Evolutionary conservation across 495 filamentous ascomycete species (phyloP).

Genomic region (Jackrogersella minutella): DNA sequence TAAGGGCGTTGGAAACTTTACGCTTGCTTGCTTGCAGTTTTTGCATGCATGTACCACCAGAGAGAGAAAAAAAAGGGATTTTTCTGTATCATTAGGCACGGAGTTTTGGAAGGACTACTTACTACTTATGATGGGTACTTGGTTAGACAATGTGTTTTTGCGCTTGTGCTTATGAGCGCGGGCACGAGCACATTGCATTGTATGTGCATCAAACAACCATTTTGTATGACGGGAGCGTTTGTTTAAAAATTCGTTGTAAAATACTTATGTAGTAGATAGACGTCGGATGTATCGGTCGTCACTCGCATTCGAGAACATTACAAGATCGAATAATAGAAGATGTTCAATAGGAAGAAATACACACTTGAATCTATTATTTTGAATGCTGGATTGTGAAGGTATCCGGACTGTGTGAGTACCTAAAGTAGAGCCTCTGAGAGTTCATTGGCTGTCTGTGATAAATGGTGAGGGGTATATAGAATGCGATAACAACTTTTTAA

Average conservation of each 20-base stretch:
- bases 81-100: conserved; percentile 19
- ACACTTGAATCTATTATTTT: background rate
- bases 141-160: background rate
- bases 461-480: background rate
- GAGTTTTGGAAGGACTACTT: conserved; percentile 5
- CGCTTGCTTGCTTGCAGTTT: conserved; percentile 6
- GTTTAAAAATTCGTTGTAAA: conserved; percentile 1
- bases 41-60: conserved; percentile 17
- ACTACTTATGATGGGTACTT: background rate
- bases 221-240: background rate
- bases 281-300: background rate
- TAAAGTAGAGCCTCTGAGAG: background rate
- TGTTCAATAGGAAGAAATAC: background rate
- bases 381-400: background rate
- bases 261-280: background rate
- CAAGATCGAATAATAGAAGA: background rate
- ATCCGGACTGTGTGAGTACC: too few species aligned
- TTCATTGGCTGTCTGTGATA: background rate
- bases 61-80: background rate
- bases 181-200: background rate
- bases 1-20: background rate
- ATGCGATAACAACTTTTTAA: background rate
- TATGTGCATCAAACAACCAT: conserved; percentile 1
- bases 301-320: background rate
- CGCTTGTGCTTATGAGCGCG: background rate